Base-by-base conservation (phyloP, 345 rosid species). In the Citrus trifoliata region DNA sequence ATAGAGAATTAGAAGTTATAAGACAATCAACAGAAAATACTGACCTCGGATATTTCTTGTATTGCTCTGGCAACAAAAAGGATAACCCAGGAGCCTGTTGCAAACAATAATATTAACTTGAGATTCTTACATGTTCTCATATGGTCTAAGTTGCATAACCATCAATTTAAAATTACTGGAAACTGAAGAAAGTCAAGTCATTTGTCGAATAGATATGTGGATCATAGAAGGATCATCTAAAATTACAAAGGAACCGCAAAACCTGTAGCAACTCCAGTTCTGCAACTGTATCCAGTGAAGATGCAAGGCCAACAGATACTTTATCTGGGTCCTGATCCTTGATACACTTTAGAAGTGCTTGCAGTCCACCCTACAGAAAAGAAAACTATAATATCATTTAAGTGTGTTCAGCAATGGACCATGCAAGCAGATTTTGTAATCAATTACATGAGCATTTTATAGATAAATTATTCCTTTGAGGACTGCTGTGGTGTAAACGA, bases 41-140 rank as follows among this genome's bases (percentile, higher is more conserved):
- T 83, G 70, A 90, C 98, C 97, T 93, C 13, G 99, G 99, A 83
- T 91, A 95, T 77, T 89, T 90, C 87, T 83, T 67, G 89, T 90
- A 95, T 65, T 92, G 97, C 82, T 85, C 75, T 32, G 99, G 99
- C 85, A 95, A 84, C 89, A 95, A 80, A 89, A 95, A 95, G 28
- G 98, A 93, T 81, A 95, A 85, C 62, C 97, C 99, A 65, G 99
- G 97, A 71, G 99, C 99, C 98, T 95, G 90, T 81, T 82, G 66
- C 78, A 85, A 79, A 72, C 62, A 66, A 70, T 73, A 66, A 70
- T 73, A 81, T 71, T 12, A 66, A 71, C 70, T 76, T 82, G 35
- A 71, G 70, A 62, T 30, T 78, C 77, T 25, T 42, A 25, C 40
- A 70, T 71, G 74, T 53, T 16, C 63, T 80, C 37, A 77, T 51